Evolutionary conservation across 352 stramenopile species (phyloP), one percentile per base, ranked within the genome.

Genomic region (Globisporangium takayamanum): DNA sequence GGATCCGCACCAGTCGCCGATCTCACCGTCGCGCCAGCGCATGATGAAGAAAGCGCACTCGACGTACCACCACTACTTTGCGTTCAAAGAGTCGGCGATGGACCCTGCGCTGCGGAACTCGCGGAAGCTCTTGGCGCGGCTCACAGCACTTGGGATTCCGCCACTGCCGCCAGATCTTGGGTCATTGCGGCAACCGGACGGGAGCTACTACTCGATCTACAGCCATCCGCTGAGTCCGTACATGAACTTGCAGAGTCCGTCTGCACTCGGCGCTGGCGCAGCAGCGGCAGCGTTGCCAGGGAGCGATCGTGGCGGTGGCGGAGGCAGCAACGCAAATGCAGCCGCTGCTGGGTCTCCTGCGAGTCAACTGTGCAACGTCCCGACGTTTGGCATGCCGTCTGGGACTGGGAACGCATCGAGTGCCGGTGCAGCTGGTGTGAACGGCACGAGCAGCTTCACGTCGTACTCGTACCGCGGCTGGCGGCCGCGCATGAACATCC

Each of bases 121-220:
- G 28, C 75, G 84, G n/a, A 95, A 97, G 69, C 57, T 94, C 61
- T 33, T 97, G 0, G 91, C 77, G n/a, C 87, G 95, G 51, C 69
- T 99, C 28, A 91, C 92, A 50, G 86, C 90, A 10, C 72, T 99
- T 39, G 76, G 92, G 8, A 91, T 98, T 25, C 95, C 96, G 39
- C 90, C 94, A 15, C 70, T 98, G 28, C 87, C 94, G 15, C 91
- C 90, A 33, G 83, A 95, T 69, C 77, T 98, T 62, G 92, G 93
- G 18, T 73, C 84, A 22, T 53, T 97, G 26, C 83, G 83, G 14
- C 73, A 90, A 46, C 58, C 72, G 0, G 80, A 92, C 66, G 78
- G 82, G 30, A 76, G 68, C 10, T 59, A 69, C 25, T 92, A 87
- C 56, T 91, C 84, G n/a, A 94, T 92, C 33, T 91, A 94, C 60